Evolutionary conservation across 805 yeast species (phyloP), one percentile per base, ranked within the genome.

Genomic region (Monosporozyma yasuniensis): DNA sequence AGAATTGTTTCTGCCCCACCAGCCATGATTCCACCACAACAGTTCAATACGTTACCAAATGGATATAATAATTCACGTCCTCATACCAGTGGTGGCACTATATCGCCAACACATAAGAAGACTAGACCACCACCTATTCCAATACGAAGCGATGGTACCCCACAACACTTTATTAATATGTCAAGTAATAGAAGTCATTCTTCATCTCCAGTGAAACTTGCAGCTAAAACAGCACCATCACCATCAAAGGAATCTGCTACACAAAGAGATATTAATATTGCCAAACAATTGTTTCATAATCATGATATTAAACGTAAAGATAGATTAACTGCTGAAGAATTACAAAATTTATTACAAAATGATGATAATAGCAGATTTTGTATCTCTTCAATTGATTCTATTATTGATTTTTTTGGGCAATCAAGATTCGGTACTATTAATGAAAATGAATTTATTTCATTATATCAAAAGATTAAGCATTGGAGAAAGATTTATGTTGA

Each of bases 401-500:
- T 67, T 42, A 62, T 67, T 42, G 63, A 65, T 49, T 42, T 66
- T 16, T 67, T 67, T 48, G 71, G 71, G 16, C 68, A 65, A 10
- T 54, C 68, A 3, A 51, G 70, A 43, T 64, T 63, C 50, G 69
- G 69, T 16, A 64, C 69, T 0, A 56, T 67, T 6, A 66, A 64
- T 49, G 58, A 58, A 44, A 53, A 52, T 9, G 71, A 67, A 47
- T 67, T 67, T 45, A 52, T 63, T 11, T 62, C 68, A 7, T 55
- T 67, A 37, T 67, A 66, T 48, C 64, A 61, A 44, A 54, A 65
- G 42, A 63, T 67, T 14, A 67, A 65, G 46, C 54, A 56, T 18
- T 67, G 71, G 71, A 56, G 71, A 48, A 63, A 63, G 44, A 55
- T 65, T 2, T 67, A 66, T 60, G 69, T 66, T 14, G 68, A 64